Evolutionary conservation across 2,329 filamentous ascomycete species (phyloP), one percentile per base, ranked within the genome.

Genomic region (Exophiala lecanii-corni): DNA sequence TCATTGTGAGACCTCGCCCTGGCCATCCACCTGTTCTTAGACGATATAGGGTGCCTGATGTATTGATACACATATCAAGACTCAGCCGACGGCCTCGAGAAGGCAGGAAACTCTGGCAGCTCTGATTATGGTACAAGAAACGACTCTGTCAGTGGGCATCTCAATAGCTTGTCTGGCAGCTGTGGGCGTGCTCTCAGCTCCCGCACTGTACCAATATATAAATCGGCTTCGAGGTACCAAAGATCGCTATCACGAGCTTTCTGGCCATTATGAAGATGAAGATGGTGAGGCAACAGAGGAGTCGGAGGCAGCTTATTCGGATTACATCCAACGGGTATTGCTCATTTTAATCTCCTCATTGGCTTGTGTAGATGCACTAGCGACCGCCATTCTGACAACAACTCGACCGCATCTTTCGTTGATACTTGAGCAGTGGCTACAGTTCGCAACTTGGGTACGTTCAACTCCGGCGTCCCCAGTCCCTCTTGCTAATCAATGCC

Each of bases 281-380:
- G 85, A 89, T 63, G 85, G 85, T 36, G 71, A 74, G 50, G 82
- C 81, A 21, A 83, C 79, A 0, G 71, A 76, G 30, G 79, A 83
- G 57, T 79, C 80, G 1, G 59, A 79, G 39, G 71, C 72, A 16
- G 71, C 70, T 28, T 89, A 82, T 58, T 83, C 82, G 19, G 74
- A 78, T 50, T 76, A 68, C 44, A 56, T 71, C 44, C 73, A 80
- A 41, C 84, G 82, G 58, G 49, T 67, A 3, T 58, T 70, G 16
- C 68, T 85, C 33, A 58, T 78, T 3, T 23, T 78, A 3, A 70
- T 77, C n/a, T 74, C 79, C 0, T 43, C 70, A 9, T 46, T 69
- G 26, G 82, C 81, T 2, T 62, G 78, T 10, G 69, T 66, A 5
- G 60, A 75, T 9, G 82, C 81, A 2, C 62, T 83, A 39, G 69